Conservation (phyloP, 2,329 filamentous ascomycete species). For the Fusarium sp. region DNA sequence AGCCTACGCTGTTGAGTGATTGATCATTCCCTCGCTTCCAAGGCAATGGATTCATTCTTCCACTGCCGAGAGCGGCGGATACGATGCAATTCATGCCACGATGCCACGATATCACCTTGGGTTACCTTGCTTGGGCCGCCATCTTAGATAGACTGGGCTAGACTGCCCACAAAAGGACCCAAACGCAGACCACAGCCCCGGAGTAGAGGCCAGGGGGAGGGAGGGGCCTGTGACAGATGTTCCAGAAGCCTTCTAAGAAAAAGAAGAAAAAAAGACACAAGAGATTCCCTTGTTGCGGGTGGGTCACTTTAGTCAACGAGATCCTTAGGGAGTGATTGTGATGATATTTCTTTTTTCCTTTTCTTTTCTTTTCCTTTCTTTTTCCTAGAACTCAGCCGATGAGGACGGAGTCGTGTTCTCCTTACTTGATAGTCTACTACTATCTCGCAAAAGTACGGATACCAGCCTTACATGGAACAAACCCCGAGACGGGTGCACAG, state of each 20-base stretch:
- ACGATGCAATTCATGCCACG: constrained; percentile 9
- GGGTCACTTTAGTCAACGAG: constrained; percentile 17
- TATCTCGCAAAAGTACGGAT: constrained; percentile 9
- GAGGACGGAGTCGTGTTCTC: background rate
- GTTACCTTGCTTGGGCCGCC: constrained; percentile 12
- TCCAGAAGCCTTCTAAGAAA: constrained; percentile 37
- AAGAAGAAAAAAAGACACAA: constrained; percentile 12
- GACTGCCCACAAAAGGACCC: background rate
- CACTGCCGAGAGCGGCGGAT: constrained; percentile 28
- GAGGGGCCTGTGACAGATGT: constrained; percentile 31
- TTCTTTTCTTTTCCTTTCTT: too few relatives aligned
- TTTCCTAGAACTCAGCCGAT: too few relatives aligned
- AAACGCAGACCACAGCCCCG: constrained; percentile 4
- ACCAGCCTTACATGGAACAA: constrained; percentile 10
- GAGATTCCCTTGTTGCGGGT: constrained; percentile 8
- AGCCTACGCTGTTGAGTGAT: background rate
- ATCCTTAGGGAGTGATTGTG: constrained; percentile 2
- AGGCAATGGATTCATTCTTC: constrained; percentile 25
- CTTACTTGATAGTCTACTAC: background rate
- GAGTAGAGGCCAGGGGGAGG: background rate
- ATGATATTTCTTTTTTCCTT: too few relatives aligned
- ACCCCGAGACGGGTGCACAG: background rate
- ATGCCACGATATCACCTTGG: constrained; percentile 8
- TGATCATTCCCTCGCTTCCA: constrained; percentile 26
- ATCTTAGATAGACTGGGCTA: constrained; percentile 3